These are phyloP conservation scores for Xylaria bambusicola DNA, from an alignment of 495 filamentous ascomycete species.

Conservation along the genomic window DNA sequence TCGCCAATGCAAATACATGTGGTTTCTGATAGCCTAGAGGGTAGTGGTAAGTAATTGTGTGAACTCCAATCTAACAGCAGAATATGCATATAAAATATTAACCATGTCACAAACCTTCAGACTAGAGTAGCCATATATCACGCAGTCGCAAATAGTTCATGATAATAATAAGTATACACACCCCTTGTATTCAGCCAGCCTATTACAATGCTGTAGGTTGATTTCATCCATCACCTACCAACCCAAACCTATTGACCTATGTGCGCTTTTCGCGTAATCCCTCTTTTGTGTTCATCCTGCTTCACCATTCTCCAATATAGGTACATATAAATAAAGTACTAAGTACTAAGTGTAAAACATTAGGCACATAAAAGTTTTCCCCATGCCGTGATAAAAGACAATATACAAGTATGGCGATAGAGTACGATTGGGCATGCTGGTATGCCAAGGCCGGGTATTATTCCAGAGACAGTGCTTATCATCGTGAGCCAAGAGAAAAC, in stretches of 20 bases:
- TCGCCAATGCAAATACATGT: no score
- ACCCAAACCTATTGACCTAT: background rate
- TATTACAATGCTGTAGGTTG: background rate
- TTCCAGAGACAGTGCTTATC: constrained; percentile 12
- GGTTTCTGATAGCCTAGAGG: no score
- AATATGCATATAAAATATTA: no score
- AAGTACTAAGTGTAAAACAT: constrained; percentile 20
- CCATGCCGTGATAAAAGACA: constrained; percentile 17
- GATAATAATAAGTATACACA: no score
- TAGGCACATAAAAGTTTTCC: constrained; percentile 11
- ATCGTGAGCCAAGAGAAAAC: constrained; percentile 12
- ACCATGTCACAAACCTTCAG: no score
- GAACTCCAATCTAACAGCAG: no score
- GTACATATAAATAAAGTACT: constrained; percentile 18
- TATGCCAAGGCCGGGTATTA: constrained; percentile 15
- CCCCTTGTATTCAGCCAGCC: background rate
- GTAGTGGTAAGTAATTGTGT: no score
- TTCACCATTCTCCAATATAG: constrained; percentile 17
- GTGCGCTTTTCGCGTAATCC: background rate
- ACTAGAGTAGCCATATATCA: no score
- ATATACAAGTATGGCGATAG: constrained; percentile 15
- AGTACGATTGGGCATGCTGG: background rate
- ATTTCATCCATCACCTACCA: background rate
- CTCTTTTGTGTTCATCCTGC: background rate
- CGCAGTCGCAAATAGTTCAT: no score